Conservation (phyloP, 495 filamentous ascomycete genomes). For the Lasiosphaeris hirsuta region DNA sequence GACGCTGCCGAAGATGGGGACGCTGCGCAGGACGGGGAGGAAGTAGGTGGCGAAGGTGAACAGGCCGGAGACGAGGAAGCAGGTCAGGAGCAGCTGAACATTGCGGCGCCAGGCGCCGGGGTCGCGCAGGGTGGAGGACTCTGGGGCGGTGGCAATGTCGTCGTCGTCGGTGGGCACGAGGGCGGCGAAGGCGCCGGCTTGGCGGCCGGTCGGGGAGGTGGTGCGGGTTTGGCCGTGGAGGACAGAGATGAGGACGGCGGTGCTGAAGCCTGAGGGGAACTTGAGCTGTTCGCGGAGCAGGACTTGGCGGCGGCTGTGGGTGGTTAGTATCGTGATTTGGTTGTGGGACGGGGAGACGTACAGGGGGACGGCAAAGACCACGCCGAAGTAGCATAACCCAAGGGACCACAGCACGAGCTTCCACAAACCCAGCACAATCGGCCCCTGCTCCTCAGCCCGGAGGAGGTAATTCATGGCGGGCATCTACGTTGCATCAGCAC, state of each 20-base stretch:
- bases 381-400: slow-evolving; percentile 91
- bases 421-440: slow-evolving; percentile 65
- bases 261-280: slow-evolving; percentile 94
- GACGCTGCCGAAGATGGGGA: slow-evolving; percentile 76
- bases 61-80: slow-evolving; percentile 50
- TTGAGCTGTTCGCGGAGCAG: slow-evolving; percentile 87
- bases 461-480: slow-evolving; percentile 88
- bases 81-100: slow-evolving; percentile 49
- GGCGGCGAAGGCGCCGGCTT: slow-evolving; percentile 27
- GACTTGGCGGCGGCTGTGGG: slow-evolving; percentile 66
- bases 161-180: slow-evolving; percentile 17
- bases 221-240: slow-evolving; percentile 60
- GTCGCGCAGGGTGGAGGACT: not conserved
- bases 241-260: slow-evolving; percentile 86
- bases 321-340: too few species aligned
- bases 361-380: slow-evolving; percentile 88
- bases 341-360: too few species aligned
- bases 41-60: slow-evolving; percentile 91
- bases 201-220: slow-evolving; percentile 5
- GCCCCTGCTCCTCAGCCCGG: slow-evolving; percentile 69
- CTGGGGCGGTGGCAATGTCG: not conserved
- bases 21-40: slow-evolving; percentile 74
- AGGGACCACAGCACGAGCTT: slow-evolving; percentile 85
- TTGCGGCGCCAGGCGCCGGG: slow-evolving; percentile 45
- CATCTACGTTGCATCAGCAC: not conserved